Evolutionary conservation across 371 early-diverging fungal genomes (phyloP), one percentile per base, ranked within the genome.

Genomic region (Batrachochytrium dendrobatidis): DNA sequence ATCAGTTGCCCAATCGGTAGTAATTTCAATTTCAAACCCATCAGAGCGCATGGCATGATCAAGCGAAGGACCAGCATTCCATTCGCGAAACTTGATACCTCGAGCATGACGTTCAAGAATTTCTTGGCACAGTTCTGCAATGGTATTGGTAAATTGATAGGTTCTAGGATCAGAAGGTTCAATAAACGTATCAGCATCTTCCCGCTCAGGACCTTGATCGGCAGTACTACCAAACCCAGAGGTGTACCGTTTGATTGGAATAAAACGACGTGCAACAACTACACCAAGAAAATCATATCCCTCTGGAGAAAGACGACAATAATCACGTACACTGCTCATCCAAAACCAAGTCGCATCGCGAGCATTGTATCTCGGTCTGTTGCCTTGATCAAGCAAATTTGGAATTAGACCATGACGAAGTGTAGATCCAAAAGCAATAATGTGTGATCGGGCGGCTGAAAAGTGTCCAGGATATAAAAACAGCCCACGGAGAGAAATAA

Each of bases 281-380:
- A 69, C 76, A 15, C 83, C 61, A 43, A 98, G 70, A 52, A 98
- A 86, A 1, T 63, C 76, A 4, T 77, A 54, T 1, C 95, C 95
- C 48, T 94, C 88, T 0, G 90, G 87, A 1, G 73, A 55, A 20
- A 76, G 55, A 2, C 73, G 66, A 64, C 90, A 92, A 62, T 98
- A 98, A 45, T 88, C 82, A 56, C 91, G 91, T 18, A 96, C 84
- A 0, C 89, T 80, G 62, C 91, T 89, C 59, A 94, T 71, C 81
- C 90, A 96, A 81, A 87, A 98, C 97, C 98, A 98, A 0, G 88
- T 85, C 3, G 98, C 92, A 69, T 98, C 97, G 26, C 97, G 84
- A 1, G 95, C 91, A 68, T 98, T 98, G 73, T 94, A 98, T 2
- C 98, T 79, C 25, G 97, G 95, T 4, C 49, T 34, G 25, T 70